Conservation (phyloP, 2,329 filamentous ascomycete genomes). For the Conoideocrella luteorostrata region DNA sequence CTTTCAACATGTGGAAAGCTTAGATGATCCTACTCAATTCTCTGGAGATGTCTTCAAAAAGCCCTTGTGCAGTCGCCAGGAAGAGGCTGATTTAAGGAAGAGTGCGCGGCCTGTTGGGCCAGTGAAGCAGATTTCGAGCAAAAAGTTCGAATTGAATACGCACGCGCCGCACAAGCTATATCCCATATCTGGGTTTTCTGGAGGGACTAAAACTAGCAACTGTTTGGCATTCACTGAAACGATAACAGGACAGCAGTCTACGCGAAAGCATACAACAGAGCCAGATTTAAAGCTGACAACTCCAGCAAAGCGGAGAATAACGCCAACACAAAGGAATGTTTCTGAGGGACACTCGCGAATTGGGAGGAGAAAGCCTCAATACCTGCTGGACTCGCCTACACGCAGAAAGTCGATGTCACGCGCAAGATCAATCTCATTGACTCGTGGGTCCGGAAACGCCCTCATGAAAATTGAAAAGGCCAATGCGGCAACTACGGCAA, state of each 20-base stretch:
- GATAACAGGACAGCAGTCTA: no score
- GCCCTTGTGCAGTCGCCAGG: constrained; percentile 1
- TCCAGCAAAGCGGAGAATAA: not conserved
- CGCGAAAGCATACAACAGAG: not conserved
- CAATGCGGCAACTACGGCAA: no score
- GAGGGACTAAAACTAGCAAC: not conserved
- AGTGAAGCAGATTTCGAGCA: constrained; percentile 6
- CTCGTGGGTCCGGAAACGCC: no score
- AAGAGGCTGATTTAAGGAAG: constrained; percentile 4
- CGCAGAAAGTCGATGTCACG: no score
- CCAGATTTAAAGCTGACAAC: no score
- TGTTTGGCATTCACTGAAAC: not conserved
- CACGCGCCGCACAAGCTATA: constrained; percentile 5
- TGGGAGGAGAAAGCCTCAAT: no score
- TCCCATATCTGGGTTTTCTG: not conserved
- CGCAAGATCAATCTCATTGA: no score
- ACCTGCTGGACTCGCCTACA: no score
- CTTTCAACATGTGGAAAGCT: not conserved
- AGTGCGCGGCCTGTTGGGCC: constrained; percentile 7
- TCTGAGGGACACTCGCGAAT: no score
- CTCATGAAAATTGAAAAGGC: no score
- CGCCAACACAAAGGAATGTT: not conserved
- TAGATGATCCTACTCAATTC: not conserved
- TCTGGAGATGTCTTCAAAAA: constrained; percentile 4
- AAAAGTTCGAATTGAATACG: constrained; percentile 6